These are phyloP conservation scores for Metschnikowia gelsemii DNA, from an alignment of 805 yeast genomes.

Conservation along the genomic window DNA sequence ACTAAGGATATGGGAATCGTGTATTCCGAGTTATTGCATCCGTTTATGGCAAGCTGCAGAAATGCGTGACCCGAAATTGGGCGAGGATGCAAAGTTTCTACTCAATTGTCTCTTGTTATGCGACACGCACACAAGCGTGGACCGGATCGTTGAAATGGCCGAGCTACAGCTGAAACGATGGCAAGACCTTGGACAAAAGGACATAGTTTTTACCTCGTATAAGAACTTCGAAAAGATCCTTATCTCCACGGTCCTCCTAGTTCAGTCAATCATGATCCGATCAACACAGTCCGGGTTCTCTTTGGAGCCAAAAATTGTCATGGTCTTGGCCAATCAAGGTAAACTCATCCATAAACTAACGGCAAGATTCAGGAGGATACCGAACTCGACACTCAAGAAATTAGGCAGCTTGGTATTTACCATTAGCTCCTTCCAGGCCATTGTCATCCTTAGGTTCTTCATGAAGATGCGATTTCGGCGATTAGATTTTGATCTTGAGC, in stretches of 20 bases:
- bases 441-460: slow-evolving; percentile 17
- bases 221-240: slow-evolving; percentile 30
- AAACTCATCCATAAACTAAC: slow-evolving; percentile 31
- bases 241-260: slow-evolving; percentile 31
- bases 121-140: slow-evolving; percentile 14
- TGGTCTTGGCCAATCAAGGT: slow-evolving; percentile 33
- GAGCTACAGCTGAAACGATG: slow-evolving; percentile 28
- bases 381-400: slow-evolving; percentile 14
- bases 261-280: slow-evolving; percentile 24
- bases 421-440: slow-evolving; percentile 18
- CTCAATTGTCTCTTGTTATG: slow-evolving; percentile 35
- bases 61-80: slow-evolving; percentile 7
- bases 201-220: slow-evolving; percentile 15
- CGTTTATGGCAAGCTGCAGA: slow-evolving; percentile 13
- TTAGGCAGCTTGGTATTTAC: slow-evolving; percentile 12
- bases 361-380: slow-evolving; percentile 19
- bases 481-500: neutral
- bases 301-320: slow-evolving; percentile 11
- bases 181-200: slow-evolving; percentile 19
- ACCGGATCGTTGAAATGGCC: slow-evolving; percentile 6
- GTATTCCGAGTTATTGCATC: slow-evolving; percentile 36
- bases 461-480: slow-evolving; percentile 10
- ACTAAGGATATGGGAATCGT: slow-evolving; percentile 36
- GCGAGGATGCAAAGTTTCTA: slow-evolving; percentile 20
- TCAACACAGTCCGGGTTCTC: slow-evolving; percentile 12